A percentile compares a stretch with the other conserved stretches of the same genome.
These are phyloP conservation scores for Heimioporus retisporus DNA, from an alignment of 1,284 basidiomycete species.

Conservation along the genomic window DNA sequence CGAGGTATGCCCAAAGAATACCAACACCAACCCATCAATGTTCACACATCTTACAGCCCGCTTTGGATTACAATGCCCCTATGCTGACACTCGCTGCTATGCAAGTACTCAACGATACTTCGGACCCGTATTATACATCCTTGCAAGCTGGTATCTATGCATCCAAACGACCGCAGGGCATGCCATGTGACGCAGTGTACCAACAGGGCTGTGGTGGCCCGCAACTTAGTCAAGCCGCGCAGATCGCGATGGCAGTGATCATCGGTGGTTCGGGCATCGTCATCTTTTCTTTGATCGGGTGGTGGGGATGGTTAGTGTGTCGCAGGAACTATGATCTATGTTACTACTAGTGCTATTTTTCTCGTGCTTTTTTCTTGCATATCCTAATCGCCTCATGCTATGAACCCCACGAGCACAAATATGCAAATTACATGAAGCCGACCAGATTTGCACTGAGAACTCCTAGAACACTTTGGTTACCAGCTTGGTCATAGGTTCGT, in stretches of 20 bases:
- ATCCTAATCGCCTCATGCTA: neutral
- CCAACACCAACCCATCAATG: neutral
- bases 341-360: slow-evolving; percentile 33
- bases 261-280: slow-evolving; percentile 70
- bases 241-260: slow-evolving; percentile 79
- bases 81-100: slow-evolving; percentile 85
- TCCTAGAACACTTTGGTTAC: too few species aligned
- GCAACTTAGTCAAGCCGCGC: slow-evolving; percentile 66
- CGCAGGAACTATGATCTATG: slow-evolving; percentile 34
- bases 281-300: slow-evolving; percentile 59
- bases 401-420: too few species aligned
- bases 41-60: slow-evolving; percentile 58
- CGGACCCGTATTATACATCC: slow-evolving; percentile 85
- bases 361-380: neutral
- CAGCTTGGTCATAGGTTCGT: too few species aligned
- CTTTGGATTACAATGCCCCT: slow-evolving; percentile 89
- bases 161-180: slow-evolving; percentile 68
- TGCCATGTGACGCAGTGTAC: slow-evolving; percentile 82
- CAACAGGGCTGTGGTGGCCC: slow-evolving; percentile 59
- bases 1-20: slow-evolving; percentile 58
- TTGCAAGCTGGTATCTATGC: slow-evolving; percentile 76
- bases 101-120: slow-evolving; percentile 70
- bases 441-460: too few species aligned
- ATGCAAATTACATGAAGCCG: too few species aligned
- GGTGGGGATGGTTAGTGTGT: slow-evolving; percentile 49